Conservation (phyloP, 768 basidiomycete species). For the Chalciporus pseudorubinellus region DNA sequence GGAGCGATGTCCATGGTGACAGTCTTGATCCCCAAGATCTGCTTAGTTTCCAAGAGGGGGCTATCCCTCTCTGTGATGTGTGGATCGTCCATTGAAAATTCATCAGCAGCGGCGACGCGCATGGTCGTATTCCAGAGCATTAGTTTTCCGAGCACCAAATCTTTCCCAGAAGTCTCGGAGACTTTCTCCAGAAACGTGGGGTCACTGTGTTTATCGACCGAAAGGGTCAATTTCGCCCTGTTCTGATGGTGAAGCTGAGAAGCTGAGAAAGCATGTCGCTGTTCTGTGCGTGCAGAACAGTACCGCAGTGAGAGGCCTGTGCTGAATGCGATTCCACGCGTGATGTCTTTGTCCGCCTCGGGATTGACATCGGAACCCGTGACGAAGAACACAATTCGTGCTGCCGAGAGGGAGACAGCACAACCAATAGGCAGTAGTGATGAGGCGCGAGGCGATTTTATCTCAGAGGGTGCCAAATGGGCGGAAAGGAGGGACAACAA, state of each 20-base stretch:
- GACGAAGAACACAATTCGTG: slow-evolving; percentile 61
- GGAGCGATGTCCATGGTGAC: slow-evolving; percentile 28
- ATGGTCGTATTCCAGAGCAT: slow-evolving; percentile 48
- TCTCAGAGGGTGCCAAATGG: slow-evolving; percentile 10
- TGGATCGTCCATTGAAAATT: slow-evolving; percentile 66
- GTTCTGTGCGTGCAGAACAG: slow-evolving; percentile 40
- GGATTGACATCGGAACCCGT: slow-evolving; percentile 84
- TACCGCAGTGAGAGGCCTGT: slow-evolving; percentile 55
- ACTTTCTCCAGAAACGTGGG: slow-evolving; percentile 35
- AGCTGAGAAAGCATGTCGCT: slow-evolving; percentile 14
- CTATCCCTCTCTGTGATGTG: slow-evolving; percentile 54
- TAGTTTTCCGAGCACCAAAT: slow-evolving; percentile 43
- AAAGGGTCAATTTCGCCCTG: slow-evolving; percentile 54
- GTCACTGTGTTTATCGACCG: slow-evolving; percentile 49
- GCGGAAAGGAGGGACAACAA: slow-evolving; percentile 42
- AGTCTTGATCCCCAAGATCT: slow-evolving; percentile 44
- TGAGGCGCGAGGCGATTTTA: slow-evolving; percentile 21
- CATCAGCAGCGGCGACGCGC: slow-evolving; percentile 64
- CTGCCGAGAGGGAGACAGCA: slow-evolving; percentile 54
- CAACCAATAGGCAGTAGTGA: slow-evolving; percentile 54
- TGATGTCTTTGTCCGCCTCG: slow-evolving; percentile 57
- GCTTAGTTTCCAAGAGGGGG: slow-evolving; percentile 37
- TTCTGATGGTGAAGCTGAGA: slow-evolving; percentile 38
- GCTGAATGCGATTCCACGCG: slow-evolving; percentile 64
- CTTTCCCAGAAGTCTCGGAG: slow-evolving; percentile 32